These are phyloP conservation scores for Volvox carteri DNA, from an alignment of 163 green algal species.

Conservation along the genomic window DNA sequence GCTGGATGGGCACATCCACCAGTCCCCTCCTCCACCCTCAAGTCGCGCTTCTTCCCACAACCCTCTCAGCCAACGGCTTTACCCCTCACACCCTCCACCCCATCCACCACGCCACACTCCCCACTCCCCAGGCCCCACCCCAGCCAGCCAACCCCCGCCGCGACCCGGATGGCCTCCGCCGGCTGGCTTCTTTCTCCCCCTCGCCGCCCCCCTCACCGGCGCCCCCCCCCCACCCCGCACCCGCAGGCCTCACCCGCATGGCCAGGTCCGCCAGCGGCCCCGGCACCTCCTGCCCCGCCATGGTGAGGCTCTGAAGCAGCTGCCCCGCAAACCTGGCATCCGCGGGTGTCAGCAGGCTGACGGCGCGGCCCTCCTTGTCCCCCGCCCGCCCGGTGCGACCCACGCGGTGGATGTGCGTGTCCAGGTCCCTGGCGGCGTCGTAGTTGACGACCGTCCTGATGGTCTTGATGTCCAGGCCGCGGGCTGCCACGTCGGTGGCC, in stretches of 20 bases:
- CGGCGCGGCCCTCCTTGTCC: slow-evolving; percentile 90
- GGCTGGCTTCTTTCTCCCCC: not conserved
- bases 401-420: slow-evolving; percentile 90
- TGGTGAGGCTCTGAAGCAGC: slow-evolving; percentile 81
- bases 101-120: not conserved
- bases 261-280: slow-evolving; percentile 79
- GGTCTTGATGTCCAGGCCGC: slow-evolving; percentile 94
- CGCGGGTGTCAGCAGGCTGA: slow-evolving; percentile 83
- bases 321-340: slow-evolving; percentile 80
- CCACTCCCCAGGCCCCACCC: not conserved
- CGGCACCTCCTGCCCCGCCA: slow-evolving; percentile 85
- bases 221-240: not conserved
- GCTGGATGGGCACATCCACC: too few species aligned
- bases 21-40: too few species aligned
- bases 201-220: not conserved
- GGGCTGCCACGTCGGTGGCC: slow-evolving; percentile 93
- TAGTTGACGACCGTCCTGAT: slow-evolving; percentile 94
- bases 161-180: too few species aligned
- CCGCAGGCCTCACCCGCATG: slow-evolving; percentile 59
- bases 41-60: too few species aligned
- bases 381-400: slow-evolving; percentile 91
- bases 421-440: slow-evolving; percentile 90
- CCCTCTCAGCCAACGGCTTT: too few species aligned
- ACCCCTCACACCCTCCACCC: too few species aligned
- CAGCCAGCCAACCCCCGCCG: too few species aligned